A percentile compares a stretch with the other conserved stretches of the same genome.
Conservation (phyloP, 2,329 filamentous ascomycete species). For the Apiospora saccharicola region DNA sequence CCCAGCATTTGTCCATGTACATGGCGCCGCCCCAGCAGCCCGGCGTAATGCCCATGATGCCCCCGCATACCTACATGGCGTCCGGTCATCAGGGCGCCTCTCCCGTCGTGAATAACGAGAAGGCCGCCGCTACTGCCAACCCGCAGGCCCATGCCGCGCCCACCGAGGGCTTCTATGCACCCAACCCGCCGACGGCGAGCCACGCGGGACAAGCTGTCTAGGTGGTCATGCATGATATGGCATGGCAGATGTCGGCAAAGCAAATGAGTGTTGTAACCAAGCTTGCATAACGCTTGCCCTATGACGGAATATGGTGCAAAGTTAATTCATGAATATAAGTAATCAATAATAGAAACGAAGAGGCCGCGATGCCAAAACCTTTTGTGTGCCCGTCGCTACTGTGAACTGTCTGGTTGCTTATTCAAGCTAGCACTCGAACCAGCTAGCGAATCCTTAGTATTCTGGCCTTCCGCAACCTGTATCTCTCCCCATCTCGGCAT, state of each 20-base stretch:
- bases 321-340: neutral
- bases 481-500: no score
- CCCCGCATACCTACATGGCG: conserved; percentile 14
- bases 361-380: neutral
- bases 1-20: conserved; percentile 20
- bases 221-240: no score
- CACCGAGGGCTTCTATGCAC: neutral
- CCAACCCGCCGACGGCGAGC: neutral
- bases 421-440: no score
- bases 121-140: neutral
- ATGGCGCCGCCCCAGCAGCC: neutral
- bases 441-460: no score
- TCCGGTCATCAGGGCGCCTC: neutral
- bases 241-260: neutral
- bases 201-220: neutral
- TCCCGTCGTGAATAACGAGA: neutral
- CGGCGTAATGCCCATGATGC: conserved; percentile 26
- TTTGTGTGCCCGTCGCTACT: neutral
- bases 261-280: neutral
- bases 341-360: neutral
- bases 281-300: neutral
- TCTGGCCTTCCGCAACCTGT: no score
- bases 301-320: neutral
- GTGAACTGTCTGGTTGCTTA: no score
- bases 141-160: neutral